Percentiles rank a stretch among this genome's conserved stretches.
These are phyloP conservation scores for Suillus placidus DNA, from an alignment of 768 basidiomycete species.

Conservation along the genomic window DNA sequence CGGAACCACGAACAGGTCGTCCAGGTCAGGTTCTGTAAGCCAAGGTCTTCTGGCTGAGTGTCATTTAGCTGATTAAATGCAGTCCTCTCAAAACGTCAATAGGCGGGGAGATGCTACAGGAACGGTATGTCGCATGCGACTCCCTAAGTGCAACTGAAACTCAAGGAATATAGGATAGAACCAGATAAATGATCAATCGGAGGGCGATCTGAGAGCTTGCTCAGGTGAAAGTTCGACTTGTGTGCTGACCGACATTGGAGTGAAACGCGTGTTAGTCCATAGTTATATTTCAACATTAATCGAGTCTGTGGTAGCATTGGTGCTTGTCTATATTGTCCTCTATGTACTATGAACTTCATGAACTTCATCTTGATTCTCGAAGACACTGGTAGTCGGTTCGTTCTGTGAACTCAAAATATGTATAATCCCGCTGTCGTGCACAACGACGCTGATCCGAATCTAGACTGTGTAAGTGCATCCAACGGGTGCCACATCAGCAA, in stretches of 20 bases:
- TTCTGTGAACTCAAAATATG: background rate
- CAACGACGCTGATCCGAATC: background rate
- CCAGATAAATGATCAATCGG: background rate
- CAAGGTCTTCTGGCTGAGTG: background rate
- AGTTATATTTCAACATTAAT: background rate
- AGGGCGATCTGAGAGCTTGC: background rate
- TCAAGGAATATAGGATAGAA: slow-evolving; percentile 1
- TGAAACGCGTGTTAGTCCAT: background rate
- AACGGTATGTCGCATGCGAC: background rate
- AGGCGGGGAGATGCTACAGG: background rate
- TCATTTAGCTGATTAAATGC: background rate
- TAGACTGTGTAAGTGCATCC: background rate
- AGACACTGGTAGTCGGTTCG: background rate
- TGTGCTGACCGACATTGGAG: background rate
- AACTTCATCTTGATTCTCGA: background rate
- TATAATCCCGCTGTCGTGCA: background rate
- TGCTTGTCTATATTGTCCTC: background rate
- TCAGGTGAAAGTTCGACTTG: background rate
- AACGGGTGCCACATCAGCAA: no score
- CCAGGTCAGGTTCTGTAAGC: background rate
- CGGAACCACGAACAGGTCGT: background rate
- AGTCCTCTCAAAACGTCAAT: background rate
- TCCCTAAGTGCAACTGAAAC: background rate
- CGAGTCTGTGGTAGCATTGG: background rate
- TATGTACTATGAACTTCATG: background rate